A percentile compares a stretch with the other conserved stretches of the same genome.
phyloP scores from a whole-genome alignment of 106 monocot species.

The Iris macrosiphon region DNA sequence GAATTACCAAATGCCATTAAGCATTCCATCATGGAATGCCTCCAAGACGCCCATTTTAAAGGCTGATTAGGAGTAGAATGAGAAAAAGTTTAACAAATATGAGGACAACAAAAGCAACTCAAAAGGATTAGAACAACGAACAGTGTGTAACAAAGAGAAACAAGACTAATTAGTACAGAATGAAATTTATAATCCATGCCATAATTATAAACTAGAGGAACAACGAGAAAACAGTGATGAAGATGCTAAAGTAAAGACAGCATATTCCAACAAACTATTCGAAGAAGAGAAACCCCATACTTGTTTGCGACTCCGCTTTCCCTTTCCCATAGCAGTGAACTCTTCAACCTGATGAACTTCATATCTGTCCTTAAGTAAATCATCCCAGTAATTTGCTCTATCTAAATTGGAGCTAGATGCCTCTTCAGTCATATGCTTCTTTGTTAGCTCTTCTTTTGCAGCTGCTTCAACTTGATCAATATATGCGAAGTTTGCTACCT shows the following conservation, averaged over 20 bases:
- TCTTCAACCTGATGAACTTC: slow-evolving; percentile 81
- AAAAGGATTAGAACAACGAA: too few relatives aligned
- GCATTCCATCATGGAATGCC: too few relatives aligned
- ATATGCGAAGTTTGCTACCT: slow-evolving; percentile 99
- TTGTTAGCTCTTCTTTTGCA: slow-evolving; percentile 64
- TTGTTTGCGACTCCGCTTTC: slow-evolving; percentile 94
- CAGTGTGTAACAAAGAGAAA: too few relatives aligned
- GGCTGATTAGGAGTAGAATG: too few relatives aligned
- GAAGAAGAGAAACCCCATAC: slow-evolving; percentile 16
- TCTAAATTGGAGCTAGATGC: slow-evolving; percentile 32
- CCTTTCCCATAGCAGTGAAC: slow-evolving; percentile 82
- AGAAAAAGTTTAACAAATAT: too few relatives aligned
- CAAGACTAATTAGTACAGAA: too few relatives aligned
- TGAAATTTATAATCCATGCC: background rate
- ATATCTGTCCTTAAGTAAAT: slow-evolving; percentile 75
- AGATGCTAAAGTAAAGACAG: background rate
- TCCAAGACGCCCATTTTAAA: too few relatives aligned
- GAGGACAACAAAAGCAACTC: too few relatives aligned
- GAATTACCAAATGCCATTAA: too few relatives aligned
- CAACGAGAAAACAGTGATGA: background rate
- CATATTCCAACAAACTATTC: background rate
- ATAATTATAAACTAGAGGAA: background rate
- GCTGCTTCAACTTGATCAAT: slow-evolving; percentile 83
- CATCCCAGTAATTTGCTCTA: slow-evolving; percentile 84
- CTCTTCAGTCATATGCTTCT: slow-evolving; percentile 34